Base-by-base conservation (phyloP, 2,329 filamentous ascomycete species). In the Diaporthe destruens region DNA sequence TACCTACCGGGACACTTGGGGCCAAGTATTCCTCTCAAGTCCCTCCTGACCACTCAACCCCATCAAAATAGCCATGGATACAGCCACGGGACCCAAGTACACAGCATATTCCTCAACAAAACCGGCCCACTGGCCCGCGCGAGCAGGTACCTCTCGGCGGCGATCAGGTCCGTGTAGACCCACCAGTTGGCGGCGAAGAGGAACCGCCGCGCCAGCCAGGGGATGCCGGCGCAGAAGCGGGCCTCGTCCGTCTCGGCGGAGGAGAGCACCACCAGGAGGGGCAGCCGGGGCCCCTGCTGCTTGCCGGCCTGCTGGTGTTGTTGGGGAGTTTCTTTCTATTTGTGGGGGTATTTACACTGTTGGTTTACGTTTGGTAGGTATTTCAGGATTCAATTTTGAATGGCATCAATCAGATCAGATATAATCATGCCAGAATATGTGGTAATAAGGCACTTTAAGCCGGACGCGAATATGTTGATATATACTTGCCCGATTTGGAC, bases 221-320 rank as follows among this genome's bases (percentile, higher is more conserved):
- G 69, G 36, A 67, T 23, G 36, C 29, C 34, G 34, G 23, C 34
- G 49, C 53, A 51, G 69, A 71, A 56, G 34, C 51, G 36, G 3
- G 42, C 59, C 57, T 66, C 63, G 14, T 71, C 69, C 4, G 69
- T 71, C 59, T 54, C 69, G 59, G 59, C 56, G 5, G 69, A 67
- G 34, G 69, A 71, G 29, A 71, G 59, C 57, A 71, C 25, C 8
- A 71, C 63, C 25, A 71, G 69, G 6, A 23, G 8, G 23, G 59
- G 69, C 34, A 67, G 51, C 55, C 12, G 25, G 16, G 57, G 16
- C 32, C 6, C 25, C 14, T 66, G 3, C 6, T 16, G 5, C 11
- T n/a, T n/a, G n/a, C 36, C 7, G 34, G 34, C 11, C 11, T 61
- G 23, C 3, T 39, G 36, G 71, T 72, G 74, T 39, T 65, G 61